phyloP scores from a whole-genome alignment of 352 stramenopile species.

The Phytophthora multivora region DNA sequence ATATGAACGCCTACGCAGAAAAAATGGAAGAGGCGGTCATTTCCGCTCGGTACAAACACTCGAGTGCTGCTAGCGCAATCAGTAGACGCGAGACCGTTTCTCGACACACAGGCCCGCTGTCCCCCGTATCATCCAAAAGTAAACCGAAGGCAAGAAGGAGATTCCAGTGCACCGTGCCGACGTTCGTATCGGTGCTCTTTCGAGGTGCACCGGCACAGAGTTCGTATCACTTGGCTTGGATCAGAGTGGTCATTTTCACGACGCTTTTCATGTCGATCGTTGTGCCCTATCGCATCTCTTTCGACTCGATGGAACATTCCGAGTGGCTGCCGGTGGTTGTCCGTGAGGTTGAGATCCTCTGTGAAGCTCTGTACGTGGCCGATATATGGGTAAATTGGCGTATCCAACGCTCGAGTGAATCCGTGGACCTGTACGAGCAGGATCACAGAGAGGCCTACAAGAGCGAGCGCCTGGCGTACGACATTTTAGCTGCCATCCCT shows the following conservation, averaged over 20 bases:
- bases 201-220: slow-evolving; percentile 48
- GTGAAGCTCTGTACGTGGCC: slow-evolving; percentile 54
- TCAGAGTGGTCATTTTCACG: slow-evolving; percentile 40
- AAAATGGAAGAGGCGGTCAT: slow-evolving; percentile 47
- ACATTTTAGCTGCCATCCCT: slow-evolving; percentile 50
- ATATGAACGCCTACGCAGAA: slow-evolving; percentile 38
- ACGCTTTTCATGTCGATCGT: slow-evolving; percentile 54
- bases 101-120: not conserved
- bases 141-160: too few relatives aligned
- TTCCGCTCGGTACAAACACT: slow-evolving; percentile 37
- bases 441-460: slow-evolving; percentile 46
- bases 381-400: slow-evolving; percentile 70
- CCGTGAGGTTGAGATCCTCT: slow-evolving; percentile 45
- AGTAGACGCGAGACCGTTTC: slow-evolving; percentile 20
- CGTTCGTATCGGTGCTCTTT: slow-evolving; percentile 23
- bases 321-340: slow-evolving; percentile 31
- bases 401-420: slow-evolving; percentile 38
- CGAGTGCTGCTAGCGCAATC: slow-evolving; percentile 28
- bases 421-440: slow-evolving; percentile 65
- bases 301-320: slow-evolving; percentile 38
- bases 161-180: slow-evolving; percentile 1
- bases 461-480: slow-evolving; percentile 46
- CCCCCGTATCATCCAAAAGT: too few relatives aligned
- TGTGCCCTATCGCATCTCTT: slow-evolving; percentile 62
- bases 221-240: slow-evolving; percentile 51